phyloP scores from a whole-genome alignment of 2,329 filamentous ascomycete genomes.

The Cordyceps militaris region DNA sequence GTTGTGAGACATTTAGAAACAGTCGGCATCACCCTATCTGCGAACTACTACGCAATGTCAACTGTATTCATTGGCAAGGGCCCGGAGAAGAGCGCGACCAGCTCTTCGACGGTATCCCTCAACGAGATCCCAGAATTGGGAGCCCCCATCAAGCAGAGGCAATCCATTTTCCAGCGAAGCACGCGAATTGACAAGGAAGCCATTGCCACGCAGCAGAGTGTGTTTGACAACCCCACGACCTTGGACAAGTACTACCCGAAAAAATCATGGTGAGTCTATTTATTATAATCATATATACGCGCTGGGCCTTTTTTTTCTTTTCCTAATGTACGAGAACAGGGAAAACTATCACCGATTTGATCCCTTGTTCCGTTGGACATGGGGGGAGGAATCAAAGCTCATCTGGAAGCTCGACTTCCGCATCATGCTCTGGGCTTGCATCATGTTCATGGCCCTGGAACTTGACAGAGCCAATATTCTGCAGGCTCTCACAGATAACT shows the following conservation, averaged over 20 bases:
- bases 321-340: conserved; percentile 16
- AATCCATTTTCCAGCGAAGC: conserved; percentile 28
- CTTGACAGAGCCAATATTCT: conserved; percentile 40
- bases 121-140: conserved; percentile 24
- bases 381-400: conserved; percentile 30
- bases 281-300: too few relatives aligned
- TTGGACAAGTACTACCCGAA: conserved; percentile 29
- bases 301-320: too few relatives aligned
- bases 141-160: conserved; percentile 20
- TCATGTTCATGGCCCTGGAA: conserved; percentile 38
- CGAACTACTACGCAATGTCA: conserved; percentile 5
- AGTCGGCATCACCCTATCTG: neutral
- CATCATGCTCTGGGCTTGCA: conserved; percentile 41
- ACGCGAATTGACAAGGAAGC: conserved; percentile 24
- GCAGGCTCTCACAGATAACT: conserved; percentile 42
- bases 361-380: conserved; percentile 35
- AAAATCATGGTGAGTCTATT: conserved; percentile 17
- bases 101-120: conserved; percentile 13
- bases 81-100: conserved; percentile 4
- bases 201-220: conserved; percentile 31
- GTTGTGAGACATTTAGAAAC: neutral
- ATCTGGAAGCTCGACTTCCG: conserved; percentile 34
- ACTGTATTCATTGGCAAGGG: conserved; percentile 12
- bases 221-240: conserved; percentile 32
- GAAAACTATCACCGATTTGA: conserved; percentile 42